Conservation (phyloP, 2,329 filamentous ascomycete genomes). For the Neofusicoccum umdonicola region DNA sequence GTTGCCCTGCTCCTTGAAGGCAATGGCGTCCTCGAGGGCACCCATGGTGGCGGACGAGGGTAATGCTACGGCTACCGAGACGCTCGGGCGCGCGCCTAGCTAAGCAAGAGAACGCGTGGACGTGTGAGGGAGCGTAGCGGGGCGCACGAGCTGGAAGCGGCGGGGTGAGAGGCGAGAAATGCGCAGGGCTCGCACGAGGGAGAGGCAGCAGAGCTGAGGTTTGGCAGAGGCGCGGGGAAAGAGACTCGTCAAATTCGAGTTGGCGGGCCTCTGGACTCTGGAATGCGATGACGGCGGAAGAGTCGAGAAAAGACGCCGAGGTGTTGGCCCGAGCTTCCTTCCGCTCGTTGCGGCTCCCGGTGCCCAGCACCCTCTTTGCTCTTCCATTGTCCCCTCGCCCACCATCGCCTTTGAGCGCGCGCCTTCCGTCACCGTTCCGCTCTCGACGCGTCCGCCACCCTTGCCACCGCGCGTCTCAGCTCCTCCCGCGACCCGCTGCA, state of each 20-base stretch:
- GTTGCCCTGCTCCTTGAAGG: conserved; percentile 91
- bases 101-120: conserved; percentile 1
- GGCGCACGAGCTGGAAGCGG: neutral
- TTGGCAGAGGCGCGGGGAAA: neutral
- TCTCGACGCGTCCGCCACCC: neutral
- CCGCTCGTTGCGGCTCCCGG: neutral
- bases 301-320: conserved; percentile 6
- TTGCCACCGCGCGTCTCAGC: no score
- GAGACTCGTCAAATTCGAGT: conserved; percentile 7
- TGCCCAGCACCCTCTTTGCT: neutral
- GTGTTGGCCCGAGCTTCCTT: conserved; percentile 5
- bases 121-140: neutral
- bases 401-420: neutral
- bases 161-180: neutral
- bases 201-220: neutral
- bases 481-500: neutral
- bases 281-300: conserved; percentile 16
- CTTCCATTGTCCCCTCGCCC: neutral
- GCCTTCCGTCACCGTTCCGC: neutral
- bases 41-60: conserved; percentile 26
- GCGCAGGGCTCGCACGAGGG: neutral
- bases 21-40: conserved; percentile 66
- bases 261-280: neutral
- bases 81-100: conserved; percentile 6
- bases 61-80: neutral